phyloP scores from a whole-genome alignment of 2,329 filamentous ascomycete genomes.

The Colletotrichum salicis region DNA sequence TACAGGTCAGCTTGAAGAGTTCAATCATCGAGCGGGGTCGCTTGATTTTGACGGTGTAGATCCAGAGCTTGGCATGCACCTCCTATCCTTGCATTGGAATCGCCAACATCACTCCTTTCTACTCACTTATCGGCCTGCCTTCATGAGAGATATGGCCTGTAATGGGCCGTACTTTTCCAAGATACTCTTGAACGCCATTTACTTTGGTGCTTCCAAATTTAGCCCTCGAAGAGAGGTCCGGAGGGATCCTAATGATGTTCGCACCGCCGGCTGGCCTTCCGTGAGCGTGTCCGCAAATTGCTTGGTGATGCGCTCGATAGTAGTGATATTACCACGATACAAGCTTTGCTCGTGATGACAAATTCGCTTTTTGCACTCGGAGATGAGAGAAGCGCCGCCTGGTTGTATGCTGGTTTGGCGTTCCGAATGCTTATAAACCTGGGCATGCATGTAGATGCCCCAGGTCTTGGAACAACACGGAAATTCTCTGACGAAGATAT shows the following conservation, averaged over 20 bases:
- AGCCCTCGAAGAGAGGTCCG: slow-evolving; percentile 57
- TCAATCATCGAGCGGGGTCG: slow-evolving; percentile 56
- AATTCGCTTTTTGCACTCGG: slow-evolving; percentile 61
- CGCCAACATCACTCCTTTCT: slow-evolving; percentile 61
- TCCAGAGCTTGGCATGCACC: slow-evolving; percentile 61
- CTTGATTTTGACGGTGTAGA: slow-evolving; percentile 67
- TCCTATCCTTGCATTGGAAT: slow-evolving; percentile 64
- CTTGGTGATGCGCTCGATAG: slow-evolving; percentile 57
- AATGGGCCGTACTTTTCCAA: slow-evolving; percentile 67
- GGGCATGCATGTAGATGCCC: slow-evolving; percentile 59
- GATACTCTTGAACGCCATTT: slow-evolving; percentile 65
- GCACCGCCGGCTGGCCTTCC: slow-evolving; percentile 60
- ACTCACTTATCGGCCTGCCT: slow-evolving; percentile 62
- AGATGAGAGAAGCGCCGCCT: slow-evolving; percentile 63
- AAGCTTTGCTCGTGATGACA: slow-evolving; percentile 62
- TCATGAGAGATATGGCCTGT: slow-evolving; percentile 65
- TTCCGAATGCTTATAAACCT: slow-evolving; percentile 67
- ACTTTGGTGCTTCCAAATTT: slow-evolving; percentile 58
- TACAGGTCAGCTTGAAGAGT: slow-evolving; percentile 57
- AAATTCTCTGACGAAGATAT: slow-evolving; percentile 56
- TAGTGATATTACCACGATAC: slow-evolving; percentile 64
- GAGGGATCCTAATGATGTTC: slow-evolving; percentile 54
- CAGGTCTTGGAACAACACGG: slow-evolving; percentile 42
- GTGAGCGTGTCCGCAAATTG: slow-evolving; percentile 56
- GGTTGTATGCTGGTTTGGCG: slow-evolving; percentile 67